Conservation (phyloP, 2,329 filamentous ascomycete species). For the Periconia sp. region DNA sequence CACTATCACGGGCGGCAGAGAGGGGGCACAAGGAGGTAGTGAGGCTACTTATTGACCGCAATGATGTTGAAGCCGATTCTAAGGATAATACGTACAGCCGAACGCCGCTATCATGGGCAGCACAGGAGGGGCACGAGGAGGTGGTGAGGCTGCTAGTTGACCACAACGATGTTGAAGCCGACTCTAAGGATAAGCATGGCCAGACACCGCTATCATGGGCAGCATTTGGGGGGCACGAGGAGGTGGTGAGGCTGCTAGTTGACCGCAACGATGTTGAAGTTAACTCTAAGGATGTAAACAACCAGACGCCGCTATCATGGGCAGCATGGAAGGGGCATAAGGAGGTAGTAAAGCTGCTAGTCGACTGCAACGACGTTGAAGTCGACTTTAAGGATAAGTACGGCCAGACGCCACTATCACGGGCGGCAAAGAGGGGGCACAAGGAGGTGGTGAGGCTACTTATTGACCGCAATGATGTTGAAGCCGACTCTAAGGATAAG, state of each 20-base stretch:
- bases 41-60: neutral
- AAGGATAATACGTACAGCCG: neutral
- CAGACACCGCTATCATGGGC: slow-evolving; percentile 1
- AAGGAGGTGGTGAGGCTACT: neutral
- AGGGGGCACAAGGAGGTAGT: neutral
- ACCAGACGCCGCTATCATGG: neutral
- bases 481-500: too few species aligned
- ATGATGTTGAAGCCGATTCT: neutral
- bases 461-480: too few species aligned
- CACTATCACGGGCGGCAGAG: slow-evolving; percentile 2
- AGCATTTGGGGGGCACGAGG: neutral
- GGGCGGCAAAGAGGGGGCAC: neutral
- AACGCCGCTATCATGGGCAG: slow-evolving; percentile 1
- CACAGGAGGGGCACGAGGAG: neutral
- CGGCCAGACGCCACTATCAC: neutral
- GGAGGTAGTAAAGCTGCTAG: neutral
- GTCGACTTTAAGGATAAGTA: neutral
- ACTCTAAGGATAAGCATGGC: neutral
- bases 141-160: slow-evolving; percentile 1
- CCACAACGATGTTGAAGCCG: neutral
- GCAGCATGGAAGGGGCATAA: neutral
- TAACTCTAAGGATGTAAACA: neutral
- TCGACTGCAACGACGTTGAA: neutral
- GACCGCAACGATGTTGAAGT: neutral
- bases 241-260: neutral